These are phyloP conservation scores for Penicillium oxalicum DNA, from an alignment of 2,329 filamentous ascomycete genomes.

Conservation along the genomic window DNA sequence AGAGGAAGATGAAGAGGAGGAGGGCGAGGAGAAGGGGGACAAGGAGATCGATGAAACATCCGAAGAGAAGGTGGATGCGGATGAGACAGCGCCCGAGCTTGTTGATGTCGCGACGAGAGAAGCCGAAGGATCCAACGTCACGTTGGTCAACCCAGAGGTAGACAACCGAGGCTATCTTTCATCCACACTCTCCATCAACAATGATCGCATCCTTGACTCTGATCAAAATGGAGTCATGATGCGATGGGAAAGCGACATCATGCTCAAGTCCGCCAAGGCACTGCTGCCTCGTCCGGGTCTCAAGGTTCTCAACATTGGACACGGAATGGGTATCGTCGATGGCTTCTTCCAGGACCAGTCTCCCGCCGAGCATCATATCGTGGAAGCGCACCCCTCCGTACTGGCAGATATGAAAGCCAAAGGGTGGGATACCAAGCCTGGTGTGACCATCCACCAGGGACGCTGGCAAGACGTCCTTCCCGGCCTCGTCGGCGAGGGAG, in stretches of 20 bases:
- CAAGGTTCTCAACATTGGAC: conserved; percentile 76
- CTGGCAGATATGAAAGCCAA: conserved; percentile 60
- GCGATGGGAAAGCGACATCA: conserved; percentile 84
- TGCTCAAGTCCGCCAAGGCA: conserved; percentile 67
- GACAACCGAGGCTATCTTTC: conserved; percentile 64
- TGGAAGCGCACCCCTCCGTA: conserved; percentile 78
- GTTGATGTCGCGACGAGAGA: conserved; percentile 17
- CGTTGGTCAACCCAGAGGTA: conserved; percentile 38
- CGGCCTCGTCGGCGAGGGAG: conserved; percentile 59
- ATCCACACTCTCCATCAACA: conserved; percentile 59
- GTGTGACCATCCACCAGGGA: conserved; percentile 59
- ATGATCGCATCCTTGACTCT: conserved; percentile 64
- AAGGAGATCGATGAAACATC: conserved; percentile 2
- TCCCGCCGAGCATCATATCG: conserved; percentile 70
- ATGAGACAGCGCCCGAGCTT: conserved; percentile 19
- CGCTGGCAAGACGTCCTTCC: conserved; percentile 78
- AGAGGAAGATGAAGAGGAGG: conserved; percentile 23
- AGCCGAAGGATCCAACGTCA: conserved; percentile 4
- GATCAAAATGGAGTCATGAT: conserved; percentile 87
- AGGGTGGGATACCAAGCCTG: conserved; percentile 61
- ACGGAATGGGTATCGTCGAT: conserved; percentile 88
- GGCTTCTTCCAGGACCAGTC: conserved; percentile 63
- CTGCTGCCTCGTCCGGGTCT: conserved; percentile 58
- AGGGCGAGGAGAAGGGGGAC: conserved; percentile 15
- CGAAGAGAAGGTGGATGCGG: conserved; percentile 11